Conservation (phyloP, 2,329 filamentous ascomycete genomes). For the Colletotrichum orchidophilum region DNA sequence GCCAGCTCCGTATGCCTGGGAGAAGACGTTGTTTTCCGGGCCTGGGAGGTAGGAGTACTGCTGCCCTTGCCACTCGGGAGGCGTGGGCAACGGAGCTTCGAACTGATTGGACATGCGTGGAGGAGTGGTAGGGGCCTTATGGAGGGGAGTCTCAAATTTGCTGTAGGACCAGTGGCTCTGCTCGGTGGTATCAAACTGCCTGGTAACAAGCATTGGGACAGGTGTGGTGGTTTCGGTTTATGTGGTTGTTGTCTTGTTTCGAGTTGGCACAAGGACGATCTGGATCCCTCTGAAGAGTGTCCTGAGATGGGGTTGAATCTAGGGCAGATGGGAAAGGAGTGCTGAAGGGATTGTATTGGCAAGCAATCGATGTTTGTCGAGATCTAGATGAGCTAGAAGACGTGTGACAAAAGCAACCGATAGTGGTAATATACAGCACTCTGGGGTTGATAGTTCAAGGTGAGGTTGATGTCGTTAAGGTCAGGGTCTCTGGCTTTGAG, state of each 20-base stretch:
- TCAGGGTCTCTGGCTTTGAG: constrained; percentile 17
- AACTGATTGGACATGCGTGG: constrained; percentile 68
- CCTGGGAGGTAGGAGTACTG: constrained; percentile 60
- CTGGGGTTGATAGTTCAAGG: constrained; percentile 18
- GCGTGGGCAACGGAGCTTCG: constrained; percentile 58
- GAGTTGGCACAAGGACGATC: constrained; percentile 12
- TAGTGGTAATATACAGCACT: neutral
- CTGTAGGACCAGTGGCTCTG: constrained; percentile 64
- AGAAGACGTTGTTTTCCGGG: constrained; percentile 55
- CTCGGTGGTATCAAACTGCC: constrained; percentile 61
- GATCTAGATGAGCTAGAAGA: neutral
- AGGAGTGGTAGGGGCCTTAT: constrained; percentile 51
- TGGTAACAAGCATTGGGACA: constrained; percentile 66
- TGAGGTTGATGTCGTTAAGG: constrained; percentile 12
- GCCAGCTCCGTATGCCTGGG: constrained; percentile 55
- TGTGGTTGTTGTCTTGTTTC: constrained; percentile 27
- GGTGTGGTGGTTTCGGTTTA: constrained; percentile 2
- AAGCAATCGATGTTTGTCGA: neutral
- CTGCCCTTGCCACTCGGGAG: constrained; percentile 66
- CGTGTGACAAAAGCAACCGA: neutral
- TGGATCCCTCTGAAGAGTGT: constrained; percentile 12
- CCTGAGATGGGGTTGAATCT: neutral
- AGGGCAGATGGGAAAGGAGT: constrained; percentile 3
- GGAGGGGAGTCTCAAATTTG: constrained; percentile 59
- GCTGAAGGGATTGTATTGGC: neutral